Evolutionary conservation across 768 basidiomycete species (phyloP), one percentile per base, ranked within the genome.

Genomic region (Leucocoprinus sp.): DNA sequence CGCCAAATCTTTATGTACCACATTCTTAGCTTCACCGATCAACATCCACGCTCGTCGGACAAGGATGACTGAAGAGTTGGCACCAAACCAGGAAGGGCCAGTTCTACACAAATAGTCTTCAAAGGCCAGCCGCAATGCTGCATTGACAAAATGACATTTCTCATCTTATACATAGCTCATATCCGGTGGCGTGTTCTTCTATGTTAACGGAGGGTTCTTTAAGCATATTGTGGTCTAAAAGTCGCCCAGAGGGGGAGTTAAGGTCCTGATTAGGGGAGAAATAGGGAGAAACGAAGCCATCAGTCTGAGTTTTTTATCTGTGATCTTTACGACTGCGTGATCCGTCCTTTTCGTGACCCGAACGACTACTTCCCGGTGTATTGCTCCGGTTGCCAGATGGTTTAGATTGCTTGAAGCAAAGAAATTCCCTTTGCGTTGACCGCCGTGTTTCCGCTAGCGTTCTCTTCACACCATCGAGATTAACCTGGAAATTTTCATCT

Each of bases 371-470:
- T 21, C 26, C 44, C 29, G 44, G 28, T 18, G 44, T 39, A 38
- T 42, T 27, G 26, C 38, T 48, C 27, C 39, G 39, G 24, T 36
- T 48, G 40, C 31, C 56, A 58, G 56, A 36, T n/a, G 65, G 35
- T 61, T 84, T 87, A 8, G 80, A 74, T 57, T 78, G 78, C 52
- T 83, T 76, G 72, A 98, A 95, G 67, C 95, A 98, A 59, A 97
- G 66, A 54, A 96, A 98, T 60, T 96, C 91, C 44, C 96, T 85
- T 5, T 87, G 89, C 4, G 96, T 98, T 40, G 91, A 87, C 43
- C 88, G 75, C 35, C 93, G 76, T 19, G 89, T 84, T 50, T 95
- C 92, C 31, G 82, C 80, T 45, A 98, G 65, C 18, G 84, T 92
- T 69, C 82, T 86, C 70, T 93, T 93, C 45, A 99, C 85, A 8